Conservation (phyloP, 2,329 filamentous ascomycete species). For the Elsinoe necatrix region DNA sequence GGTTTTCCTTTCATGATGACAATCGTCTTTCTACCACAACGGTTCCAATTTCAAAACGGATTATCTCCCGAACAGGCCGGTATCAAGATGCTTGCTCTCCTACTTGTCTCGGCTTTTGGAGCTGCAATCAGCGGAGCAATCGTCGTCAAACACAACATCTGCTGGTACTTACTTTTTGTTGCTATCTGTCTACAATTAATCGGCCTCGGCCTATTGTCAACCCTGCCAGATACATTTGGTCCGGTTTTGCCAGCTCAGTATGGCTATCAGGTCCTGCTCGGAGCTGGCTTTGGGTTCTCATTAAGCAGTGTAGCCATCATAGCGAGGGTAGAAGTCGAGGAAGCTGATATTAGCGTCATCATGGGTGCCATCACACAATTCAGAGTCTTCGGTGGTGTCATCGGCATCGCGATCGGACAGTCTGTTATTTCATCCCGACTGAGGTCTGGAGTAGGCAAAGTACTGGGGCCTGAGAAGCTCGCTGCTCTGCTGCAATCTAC, state of each 20-base stretch:
- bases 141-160: background rate
- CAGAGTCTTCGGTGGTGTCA: background rate
- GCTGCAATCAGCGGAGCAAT: background rate
- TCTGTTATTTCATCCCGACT: background rate
- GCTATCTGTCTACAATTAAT: background rate
- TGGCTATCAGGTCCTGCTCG: background rate
- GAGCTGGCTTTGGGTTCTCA: background rate
- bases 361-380: background rate
- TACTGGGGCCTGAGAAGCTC: background rate
- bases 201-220: background rate
- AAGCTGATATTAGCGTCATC: background rate
- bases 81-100: constrained; percentile 15
- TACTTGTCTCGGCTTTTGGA: background rate
- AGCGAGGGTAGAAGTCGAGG: background rate
- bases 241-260: background rate
- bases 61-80: constrained; percentile 11
- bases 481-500: background rate
- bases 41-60: constrained; percentile 12
- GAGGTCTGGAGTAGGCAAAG: background rate
- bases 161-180: background rate
- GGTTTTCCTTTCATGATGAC: constrained; percentile 14
- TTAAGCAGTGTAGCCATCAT: background rate
- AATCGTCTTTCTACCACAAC: constrained; percentile 14
- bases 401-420: background rate
- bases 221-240: background rate